These are phyloP conservation scores for Antarctomyces pellizariae DNA, from an alignment of 495 filamentous ascomycete genomes.

Conservation along the genomic window DNA sequence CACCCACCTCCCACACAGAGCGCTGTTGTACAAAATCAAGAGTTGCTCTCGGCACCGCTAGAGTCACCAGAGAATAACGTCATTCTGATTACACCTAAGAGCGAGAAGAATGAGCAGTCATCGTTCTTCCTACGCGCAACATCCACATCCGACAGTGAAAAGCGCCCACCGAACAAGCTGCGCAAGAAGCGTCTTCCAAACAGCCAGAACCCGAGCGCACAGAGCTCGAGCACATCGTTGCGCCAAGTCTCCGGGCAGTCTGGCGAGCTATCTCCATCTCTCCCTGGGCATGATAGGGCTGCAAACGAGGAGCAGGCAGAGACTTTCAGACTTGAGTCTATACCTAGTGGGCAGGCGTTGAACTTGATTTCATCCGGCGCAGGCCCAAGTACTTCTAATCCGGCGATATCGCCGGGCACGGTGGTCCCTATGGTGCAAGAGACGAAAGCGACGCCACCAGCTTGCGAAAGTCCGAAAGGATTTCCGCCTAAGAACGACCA, in stretches of 20 bases:
- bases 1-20: too few species aligned
- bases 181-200: slow-evolving; percentile 58
- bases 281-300: slow-evolving; percentile 9
- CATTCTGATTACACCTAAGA: slow-evolving; percentile 38
- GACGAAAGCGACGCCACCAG: slow-evolving; percentile 9
- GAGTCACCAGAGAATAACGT: too few species aligned
- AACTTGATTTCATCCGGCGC: too few species aligned
- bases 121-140: slow-evolving; percentile 43
- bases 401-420: too few species aligned
- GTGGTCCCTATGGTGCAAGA: slow-evolving; percentile 5
- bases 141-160: slow-evolving; percentile 31
- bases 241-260: slow-evolving; percentile 3
- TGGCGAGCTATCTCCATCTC: slow-evolving; percentile 17
- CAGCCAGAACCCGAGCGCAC: slow-evolving; percentile 56
- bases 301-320: slow-evolving; percentile 7
- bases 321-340: slow-evolving; percentile 9
- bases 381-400: too few species aligned
- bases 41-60: too few species aligned
- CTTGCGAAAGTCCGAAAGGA: slow-evolving; percentile 10
- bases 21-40: too few species aligned
- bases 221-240: slow-evolving; percentile 63
- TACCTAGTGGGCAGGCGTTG: too few species aligned
- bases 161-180: slow-evolving; percentile 59
- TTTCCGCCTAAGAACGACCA: slow-evolving; percentile 6
- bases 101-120: slow-evolving; percentile 43